Evolutionary conservation across 2,329 filamentous ascomycete species (phyloP), one percentile per base, ranked within the genome.

Genomic region (Xylaria polymorpha): DNA sequence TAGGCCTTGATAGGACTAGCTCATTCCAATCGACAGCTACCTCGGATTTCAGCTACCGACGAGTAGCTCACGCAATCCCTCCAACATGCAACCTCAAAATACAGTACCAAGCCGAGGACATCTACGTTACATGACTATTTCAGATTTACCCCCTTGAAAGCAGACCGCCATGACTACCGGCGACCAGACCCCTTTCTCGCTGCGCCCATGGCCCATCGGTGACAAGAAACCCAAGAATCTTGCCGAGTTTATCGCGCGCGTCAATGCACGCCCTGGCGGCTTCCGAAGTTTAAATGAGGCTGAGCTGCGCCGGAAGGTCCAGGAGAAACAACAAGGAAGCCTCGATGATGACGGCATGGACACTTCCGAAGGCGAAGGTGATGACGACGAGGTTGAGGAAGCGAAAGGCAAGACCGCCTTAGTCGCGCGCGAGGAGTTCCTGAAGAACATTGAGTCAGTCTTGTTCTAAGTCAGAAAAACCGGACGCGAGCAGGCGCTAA

Each of bases 261-360:
- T 97, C 76, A 92, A 94, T 74, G 81, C 84, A 51, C 90, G 97
- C 76, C 90, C 92, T 69, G 93, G 93, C 15, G 92, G 93, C 29
- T 97, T 98, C 78, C 91, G 93, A 68, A 86, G 90, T 74, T 85
- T 98, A 72, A 93, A 90, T 59, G 92, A 97, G 79, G 86, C 89
- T 60, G 86, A 89, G 51, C 83, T 98, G 44, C 86, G 86, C 59
- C 87, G 90, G 43, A 91, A 96, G 75, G 90, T 96, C 61, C 81
- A 76, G 20, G 77, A 83, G 50, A 79, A 82, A 32, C 79, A 84
- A 37, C 81, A 83, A 71, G 68, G 78, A 69, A 73, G 77, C 20
- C 78, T 80, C 39, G 79, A 80, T n/a, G 81, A 82, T 57, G 82
- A 85, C 48, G 82, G 81, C 39, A 82, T 79, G 58, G 80, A 79